Evolutionary conservation across 192 early-diverging fungal species (phyloP).

Genomic region (Backusella circina): DNA sequence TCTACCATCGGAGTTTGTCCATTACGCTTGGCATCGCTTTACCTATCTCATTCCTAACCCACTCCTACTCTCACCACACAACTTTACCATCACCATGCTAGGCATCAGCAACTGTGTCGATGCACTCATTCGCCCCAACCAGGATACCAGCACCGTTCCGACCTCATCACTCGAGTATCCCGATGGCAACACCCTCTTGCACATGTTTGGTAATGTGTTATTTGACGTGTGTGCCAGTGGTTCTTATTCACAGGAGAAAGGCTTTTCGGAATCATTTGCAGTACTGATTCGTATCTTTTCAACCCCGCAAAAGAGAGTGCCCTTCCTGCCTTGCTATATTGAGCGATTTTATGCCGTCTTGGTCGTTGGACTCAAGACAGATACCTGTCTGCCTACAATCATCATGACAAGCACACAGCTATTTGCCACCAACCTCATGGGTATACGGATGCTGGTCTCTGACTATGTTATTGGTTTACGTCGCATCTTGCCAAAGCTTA

Average conservation of each 20-base stretch:
- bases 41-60: slow-evolving; percentile 54
- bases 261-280: slow-evolving; percentile 65
- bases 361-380: slow-evolving; percentile 52
- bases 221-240: slow-evolving; percentile 58
- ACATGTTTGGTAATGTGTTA: slow-evolving; percentile 79
- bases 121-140: slow-evolving; percentile 39
- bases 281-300: slow-evolving; percentile 76
- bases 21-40: slow-evolving; percentile 73
- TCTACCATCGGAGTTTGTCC: slow-evolving; percentile 58
- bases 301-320: slow-evolving; percentile 50
- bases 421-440: slow-evolving; percentile 66
- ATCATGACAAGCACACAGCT: slow-evolving; percentile 55
- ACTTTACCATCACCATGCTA: slow-evolving; percentile 45
- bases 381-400: slow-evolving; percentile 64
- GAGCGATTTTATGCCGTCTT: slow-evolving; percentile 69
- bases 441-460: slow-evolving; percentile 66
- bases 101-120: slow-evolving; percentile 57
- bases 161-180: slow-evolving; percentile 21
- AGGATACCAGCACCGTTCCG: background rate
- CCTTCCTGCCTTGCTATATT: slow-evolving; percentile 62
- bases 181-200: slow-evolving; percentile 72
- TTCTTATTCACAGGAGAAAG: slow-evolving; percentile 36
- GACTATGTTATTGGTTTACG: slow-evolving; percentile 67
- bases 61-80: slow-evolving; percentile 41
- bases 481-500: slow-evolving; percentile 51